phyloP scores from a whole-genome alignment of 495 filamentous ascomycete species.

The Penicillium nucicola region DNA sequence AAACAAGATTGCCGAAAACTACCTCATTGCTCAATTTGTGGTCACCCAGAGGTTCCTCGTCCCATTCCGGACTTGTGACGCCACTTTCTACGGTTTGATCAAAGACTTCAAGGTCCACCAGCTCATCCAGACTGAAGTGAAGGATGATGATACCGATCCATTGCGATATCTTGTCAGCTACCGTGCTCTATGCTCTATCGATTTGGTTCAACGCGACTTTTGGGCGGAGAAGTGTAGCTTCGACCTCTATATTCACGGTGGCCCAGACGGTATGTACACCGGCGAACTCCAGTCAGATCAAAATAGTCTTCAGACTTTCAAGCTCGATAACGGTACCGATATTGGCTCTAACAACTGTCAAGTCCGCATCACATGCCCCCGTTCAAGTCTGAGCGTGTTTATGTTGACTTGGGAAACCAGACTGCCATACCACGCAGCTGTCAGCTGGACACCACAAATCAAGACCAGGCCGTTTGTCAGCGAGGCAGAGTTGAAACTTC shows the following conservation, averaged over 20 bases:
- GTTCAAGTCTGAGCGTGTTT: slow-evolving; percentile 24
- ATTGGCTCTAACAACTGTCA: slow-evolving; percentile 14
- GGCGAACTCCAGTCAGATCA: slow-evolving; percentile 13
- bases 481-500: background rate
- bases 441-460: slow-evolving; percentile 29
- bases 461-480: background rate
- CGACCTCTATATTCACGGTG: slow-evolving; percentile 29
- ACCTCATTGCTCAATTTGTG: slow-evolving; percentile 33
- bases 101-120: slow-evolving; percentile 33
- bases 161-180: slow-evolving; percentile 15
- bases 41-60: slow-evolving; percentile 23
- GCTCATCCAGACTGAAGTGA: slow-evolving; percentile 18
- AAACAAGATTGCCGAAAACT: slow-evolving; percentile 27
- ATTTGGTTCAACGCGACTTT: slow-evolving; percentile 28
- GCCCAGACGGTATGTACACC: slow-evolving; percentile 28
- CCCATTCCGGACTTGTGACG: slow-evolving; percentile 27
- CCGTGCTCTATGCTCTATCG: slow-evolving; percentile 31
- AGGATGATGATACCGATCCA: background rate
- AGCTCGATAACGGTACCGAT: slow-evolving; percentile 6
- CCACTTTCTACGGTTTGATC: slow-evolving; percentile 27
- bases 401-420: slow-evolving; percentile 27
- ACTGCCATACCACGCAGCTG: slow-evolving; percentile 2
- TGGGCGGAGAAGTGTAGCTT: slow-evolving; percentile 35
- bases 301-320: slow-evolving; percentile 15
- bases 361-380: slow-evolving; percentile 25